Base-by-base conservation (phyloP, 2,329 filamentous ascomycete species). In the Leptographium flavum region DNA sequence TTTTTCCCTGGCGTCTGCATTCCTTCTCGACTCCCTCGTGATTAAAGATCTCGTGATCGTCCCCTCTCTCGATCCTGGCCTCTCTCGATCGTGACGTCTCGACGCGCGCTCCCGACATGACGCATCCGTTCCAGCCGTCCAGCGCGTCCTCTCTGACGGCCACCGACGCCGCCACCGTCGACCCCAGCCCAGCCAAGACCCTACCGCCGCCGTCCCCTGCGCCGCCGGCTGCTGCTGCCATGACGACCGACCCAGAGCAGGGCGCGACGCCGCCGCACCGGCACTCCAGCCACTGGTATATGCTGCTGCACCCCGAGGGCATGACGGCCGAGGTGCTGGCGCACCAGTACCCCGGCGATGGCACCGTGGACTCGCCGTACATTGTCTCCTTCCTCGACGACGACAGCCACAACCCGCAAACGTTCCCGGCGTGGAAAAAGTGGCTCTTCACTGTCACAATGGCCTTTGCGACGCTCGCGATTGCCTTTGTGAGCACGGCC, bases 401-500 rank as follows among this genome's bases (percentile, higher is more conserved):
- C 43, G 83, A 87, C 57, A 70, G 73, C 10, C 72, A 75, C 51
- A 82, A 87, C 58, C 79, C 82, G 1, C 72, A 81, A 68, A 64
- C 66, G 41, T 83, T 77, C 53, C 61, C 69, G 10, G 48, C 55
- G 2, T 45, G 55, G 25, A 73, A 71, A 60, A 85, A 85, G 63
- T 87, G 82, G 81, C 57, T 58, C 27, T 74, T 81, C 50, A 81
- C 79, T 2, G 56, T 73, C 43, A 58, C 81, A 35, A 74, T 81
- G 46, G 79, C 81, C 13, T 54, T 81, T 25, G 75, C 81, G 14
- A 82, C 80, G 1, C 68, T 87, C 37, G 79, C 71, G 25, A 79
- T 86, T 27, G 68, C 83, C 3, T 81, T 87, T 53, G 74, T 76
- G 45, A 83, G 79, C 17, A 81, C 77, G 1, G 81, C 81, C 28